These are phyloP conservation scores for Areca catechu DNA, from an alignment of 176 grass and related monocot genomes.

Conservation along the genomic window DNA sequence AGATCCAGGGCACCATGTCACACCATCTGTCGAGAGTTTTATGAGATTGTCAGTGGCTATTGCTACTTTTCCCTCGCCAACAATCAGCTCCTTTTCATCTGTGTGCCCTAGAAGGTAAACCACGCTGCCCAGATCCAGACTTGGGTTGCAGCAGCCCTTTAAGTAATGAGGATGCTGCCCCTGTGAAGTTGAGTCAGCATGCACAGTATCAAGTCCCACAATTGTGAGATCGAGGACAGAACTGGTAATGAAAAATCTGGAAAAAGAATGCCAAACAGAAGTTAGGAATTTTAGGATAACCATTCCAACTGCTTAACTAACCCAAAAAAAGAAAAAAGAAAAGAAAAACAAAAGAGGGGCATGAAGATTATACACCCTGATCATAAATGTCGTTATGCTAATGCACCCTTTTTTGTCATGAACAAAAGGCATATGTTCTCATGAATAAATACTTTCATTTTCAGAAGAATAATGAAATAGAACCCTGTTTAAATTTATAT, in stretches of 20 bases:
- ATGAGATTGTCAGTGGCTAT: conserved; percentile 86
- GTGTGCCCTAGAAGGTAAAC: conserved; percentile 75
- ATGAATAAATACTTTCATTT: too few relatives aligned
- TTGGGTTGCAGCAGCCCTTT: conserved; percentile 65
- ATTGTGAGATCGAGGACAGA: conserved; percentile 89
- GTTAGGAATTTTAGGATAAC: too few relatives aligned
- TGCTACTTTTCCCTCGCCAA: conserved; percentile 73
- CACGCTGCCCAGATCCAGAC: conserved; percentile 55
- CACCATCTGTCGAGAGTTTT: conserved; percentile 50
- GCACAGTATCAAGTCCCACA: conserved; percentile 71
- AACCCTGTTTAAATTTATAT: too few relatives aligned
- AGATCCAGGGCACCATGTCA: conserved; percentile 64
- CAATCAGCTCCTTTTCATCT: conserved; percentile 38
- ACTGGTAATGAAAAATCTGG: conserved; percentile 93
- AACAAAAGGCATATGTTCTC: too few relatives aligned
- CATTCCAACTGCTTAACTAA: too few relatives aligned
- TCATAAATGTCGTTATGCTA: too few relatives aligned
- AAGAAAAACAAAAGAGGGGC: too few relatives aligned
- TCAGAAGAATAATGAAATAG: too few relatives aligned
- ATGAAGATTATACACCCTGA: too few relatives aligned
- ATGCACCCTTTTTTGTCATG: too few relatives aligned
- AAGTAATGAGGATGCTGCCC: conserved; percentile 53
- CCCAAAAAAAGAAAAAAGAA: too few relatives aligned
- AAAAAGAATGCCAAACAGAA: conserved; percentile 8
- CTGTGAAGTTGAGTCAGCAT: conserved; percentile 31